Conservation (phyloP, 352 stramenopile species). For the Phytophthora tubulina region DNA sequence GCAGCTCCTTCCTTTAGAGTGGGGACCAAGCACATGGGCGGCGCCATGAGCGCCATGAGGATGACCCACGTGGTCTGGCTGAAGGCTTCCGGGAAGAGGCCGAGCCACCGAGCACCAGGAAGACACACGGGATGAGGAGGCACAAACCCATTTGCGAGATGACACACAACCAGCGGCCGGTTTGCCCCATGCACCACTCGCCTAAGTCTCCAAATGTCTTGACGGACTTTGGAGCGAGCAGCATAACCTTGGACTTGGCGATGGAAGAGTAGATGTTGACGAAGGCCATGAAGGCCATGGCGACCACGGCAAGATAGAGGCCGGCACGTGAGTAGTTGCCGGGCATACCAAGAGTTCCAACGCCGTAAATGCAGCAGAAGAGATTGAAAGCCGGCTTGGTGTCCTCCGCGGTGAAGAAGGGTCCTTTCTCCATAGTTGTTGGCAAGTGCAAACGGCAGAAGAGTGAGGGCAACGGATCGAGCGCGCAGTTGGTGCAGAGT, state of each 20-base stretch:
- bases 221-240: slow-evolving; percentile 53
- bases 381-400: slow-evolving; percentile 50
- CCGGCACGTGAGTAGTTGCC: slow-evolving; percentile 60
- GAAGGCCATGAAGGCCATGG: slow-evolving; percentile 60
- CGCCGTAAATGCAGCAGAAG: slow-evolving; percentile 63
- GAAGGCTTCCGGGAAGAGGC: slow-evolving; percentile 47
- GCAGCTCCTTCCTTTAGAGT: slow-evolving; percentile 54
- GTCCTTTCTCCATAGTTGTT: slow-evolving; percentile 28
- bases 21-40: slow-evolving; percentile 52
- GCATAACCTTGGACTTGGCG: slow-evolving; percentile 56
- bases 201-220: slow-evolving; percentile 61
- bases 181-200: slow-evolving; percentile 54
- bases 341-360: slow-evolving; percentile 67
- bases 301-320: slow-evolving; percentile 36
- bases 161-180: slow-evolving; percentile 43
- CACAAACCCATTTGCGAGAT: slow-evolving; percentile 52
- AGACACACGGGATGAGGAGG: slow-evolving; percentile 48
- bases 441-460: too few relatives aligned
- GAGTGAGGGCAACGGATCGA: too few relatives aligned
- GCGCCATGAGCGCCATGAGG: slow-evolving; percentile 55
- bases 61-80: slow-evolving; percentile 53
- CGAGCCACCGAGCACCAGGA: slow-evolving; percentile 39
- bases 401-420: slow-evolving; percentile 54
- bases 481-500: too few relatives aligned
- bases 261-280: slow-evolving; percentile 61